These are phyloP conservation scores for Astragalus membranaceus DNA, from an alignment of 306 rosid genomes.

Conservation along the genomic window DNA sequence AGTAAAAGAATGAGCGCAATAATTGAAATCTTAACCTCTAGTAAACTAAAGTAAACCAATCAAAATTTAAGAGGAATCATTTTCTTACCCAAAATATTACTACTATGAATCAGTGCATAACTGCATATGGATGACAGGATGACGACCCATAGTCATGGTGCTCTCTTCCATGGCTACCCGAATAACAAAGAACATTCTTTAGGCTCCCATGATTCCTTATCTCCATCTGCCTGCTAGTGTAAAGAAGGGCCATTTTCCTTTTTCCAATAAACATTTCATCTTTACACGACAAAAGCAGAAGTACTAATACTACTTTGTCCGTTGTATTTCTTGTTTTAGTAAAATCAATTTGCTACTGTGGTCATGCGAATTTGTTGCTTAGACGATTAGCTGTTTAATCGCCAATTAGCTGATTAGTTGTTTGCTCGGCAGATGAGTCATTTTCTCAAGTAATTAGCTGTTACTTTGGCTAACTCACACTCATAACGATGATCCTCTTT, in stretches of 20 bases:
- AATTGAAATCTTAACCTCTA: constrained; percentile 16
- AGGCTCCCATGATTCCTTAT: constrained; percentile 8
- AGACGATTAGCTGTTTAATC: too few species aligned
- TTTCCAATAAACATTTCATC: not conserved
- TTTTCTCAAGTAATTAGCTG: too few species aligned
- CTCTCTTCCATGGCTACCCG: constrained; percentile 24
- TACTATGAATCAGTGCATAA: constrained; percentile 33
- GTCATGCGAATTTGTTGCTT: too few species aligned
- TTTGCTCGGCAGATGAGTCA: too few species aligned
- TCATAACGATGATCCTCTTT: too few species aligned
- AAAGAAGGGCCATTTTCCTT: constrained; percentile 1
- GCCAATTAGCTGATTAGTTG: too few species aligned
- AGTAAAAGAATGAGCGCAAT: constrained; percentile 22
- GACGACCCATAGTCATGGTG: constrained; percentile 25
- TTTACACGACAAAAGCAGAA: not conserved
- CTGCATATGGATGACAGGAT: too few species aligned
- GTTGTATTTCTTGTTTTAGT: too few species aligned
- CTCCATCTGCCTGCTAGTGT: not conserved
- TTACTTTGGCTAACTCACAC: too few species aligned
- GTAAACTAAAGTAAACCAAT: constrained; percentile 14
- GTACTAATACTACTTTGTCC: too few species aligned
- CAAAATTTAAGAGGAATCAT: constrained; percentile 25
- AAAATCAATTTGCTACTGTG: too few species aligned
- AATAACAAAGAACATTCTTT: constrained; percentile 30
- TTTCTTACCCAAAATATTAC: constrained; percentile 25